Base-by-base conservation (phyloP, 257 asterid species). In the Ligustrum vulgare region DNA sequence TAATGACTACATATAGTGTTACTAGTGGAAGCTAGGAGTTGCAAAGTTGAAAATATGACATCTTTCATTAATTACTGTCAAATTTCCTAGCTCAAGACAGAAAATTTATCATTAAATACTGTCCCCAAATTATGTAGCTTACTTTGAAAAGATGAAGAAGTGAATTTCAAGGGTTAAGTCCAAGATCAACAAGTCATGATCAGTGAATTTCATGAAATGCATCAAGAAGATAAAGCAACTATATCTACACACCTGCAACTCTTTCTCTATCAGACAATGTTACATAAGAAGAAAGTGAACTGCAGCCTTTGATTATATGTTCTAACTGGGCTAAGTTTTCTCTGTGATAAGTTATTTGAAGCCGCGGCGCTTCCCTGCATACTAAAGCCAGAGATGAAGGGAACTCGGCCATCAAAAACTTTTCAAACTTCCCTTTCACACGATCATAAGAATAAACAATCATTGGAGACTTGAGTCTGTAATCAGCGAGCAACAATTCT, bases 391-490 rank as follows among this genome's bases (percentile, higher is more conserved):
- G 67, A 60, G 67, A 60, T 7, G 33, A 23, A 60, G 67, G 67
- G 15, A 60, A 60, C 15, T 22, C 16, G 34, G 67, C 67, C 67
- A 0, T 60, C 67, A 60, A 22, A 60, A 60, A 22, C 67, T 60
- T 60, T 60, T 60, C 67, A 60, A 60, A 60, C 67, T 60, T 60
- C 34, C 33, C 67, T 60, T 60, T 60, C 2, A 34, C 67, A 23
- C 15, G 66, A 11, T 60, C 67, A 60, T 23, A 10, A 0, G 67
- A 60, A 60, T 10, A 60, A 60, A 60, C 18, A 60, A 18, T 60
- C 18, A 60, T 22, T 3, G 67, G 67, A 22, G 34, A 60, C 18
- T 25, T 23, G 2, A 60, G 28, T 60, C 35, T 60, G 33, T 60
- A 60, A 60, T 60, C 67, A 3, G 67, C 33, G 18, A 60, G 34